Base-by-base conservation (phyloP, 805 yeast genomes). In the Candida mattraensis region DNA sequence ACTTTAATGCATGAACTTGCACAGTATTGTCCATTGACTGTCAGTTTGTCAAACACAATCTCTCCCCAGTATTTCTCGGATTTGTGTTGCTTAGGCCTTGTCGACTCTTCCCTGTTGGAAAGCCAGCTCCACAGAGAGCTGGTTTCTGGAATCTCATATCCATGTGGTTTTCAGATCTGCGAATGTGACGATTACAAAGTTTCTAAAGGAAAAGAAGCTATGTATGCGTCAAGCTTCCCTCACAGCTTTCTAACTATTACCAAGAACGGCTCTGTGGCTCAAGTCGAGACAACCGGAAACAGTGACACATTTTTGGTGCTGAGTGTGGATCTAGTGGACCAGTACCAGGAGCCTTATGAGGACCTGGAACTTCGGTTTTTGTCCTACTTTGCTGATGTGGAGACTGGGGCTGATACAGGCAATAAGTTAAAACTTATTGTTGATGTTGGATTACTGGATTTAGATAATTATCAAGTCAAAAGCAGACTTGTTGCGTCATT, bases 21-120 rank as follows among this genome's bases (percentile, higher is more conserved):
- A 3, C 62, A 59, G 29, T 55, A 59, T 26, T 61, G 70, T 40
- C 76, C 78, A 2, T 45, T 74, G 13, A 70, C 68, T 2, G 72
- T 72, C 9, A 69, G 66, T 37, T 51, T 69, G 32, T 57, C 69
- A 15, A 77, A 72, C 49, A 70, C 75, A 2, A 60, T 74, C 23
- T 64, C 76, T 3, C 77, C 78, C 1, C 77, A 73, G 39, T 74
- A 68, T 52, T 62, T 69, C 30, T 57, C 72, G 1, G 80, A 74
- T 48, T 53, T 71, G 38, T 69, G 63, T 48, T 60, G 72, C 41
- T 44, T 72, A 17, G 74, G 74, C 0, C 45, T 70, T 19, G 62
- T 74, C 5, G 64, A 68, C 20, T 61, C 74, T 3, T 57, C 69
- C 3, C 58, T 69, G 26, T 45, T 66, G 19, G 78, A 74, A 51